Evolutionary conservation across 164 flowering plant species (phyloP), one percentile per base, ranked within the genome.

Genomic region (Stephania yunnanensis): DNA sequence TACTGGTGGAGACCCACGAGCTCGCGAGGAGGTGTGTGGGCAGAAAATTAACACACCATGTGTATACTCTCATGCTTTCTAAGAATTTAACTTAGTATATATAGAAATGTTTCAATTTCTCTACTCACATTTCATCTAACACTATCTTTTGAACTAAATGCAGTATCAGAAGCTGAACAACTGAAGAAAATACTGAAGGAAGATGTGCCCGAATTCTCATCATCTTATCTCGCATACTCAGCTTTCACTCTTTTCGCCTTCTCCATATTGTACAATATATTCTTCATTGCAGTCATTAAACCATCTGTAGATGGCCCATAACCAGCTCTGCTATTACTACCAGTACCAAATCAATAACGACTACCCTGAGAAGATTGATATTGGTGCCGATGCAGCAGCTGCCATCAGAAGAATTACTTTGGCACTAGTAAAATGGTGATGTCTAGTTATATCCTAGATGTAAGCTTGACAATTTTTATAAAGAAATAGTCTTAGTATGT

Each of bases 271-370:
- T 88, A 91, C 85, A 91, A 91, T 71, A 71, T 87, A 10, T 29
- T 91, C 5, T 91, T 89, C 72, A 19, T 72, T 10, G 67, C 86
- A 19, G 83, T 89, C 31, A 86, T 91, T 68, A 82, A 89, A 79
- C 95, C 95, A 69, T 50, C 91, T 64, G 75, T 91, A 22, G 93
- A 91, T 80, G 86, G 83, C 68, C 82, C 83, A 61, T 78, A 76
- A n/a, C 0, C 73, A 45, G 30, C 22, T 30, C 53, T 17, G 30
- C 58, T 19, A 6, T 20, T n/a, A 13, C 64, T 6, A 71, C 11
- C 5, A 22, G 8, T 20, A 17, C 22, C 20, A 15, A 36, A 17
- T 15, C 6, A 58, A 58, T 6, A 58, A 58, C 64, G 3, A 58
- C 63, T 55, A 58, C 64, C 6, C 1, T 17, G 5, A 15, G 64